These are phyloP conservation scores for Neurospora sp. DNA, from an alignment of 495 filamentous ascomycete genomes.

Conservation along the genomic window DNA sequence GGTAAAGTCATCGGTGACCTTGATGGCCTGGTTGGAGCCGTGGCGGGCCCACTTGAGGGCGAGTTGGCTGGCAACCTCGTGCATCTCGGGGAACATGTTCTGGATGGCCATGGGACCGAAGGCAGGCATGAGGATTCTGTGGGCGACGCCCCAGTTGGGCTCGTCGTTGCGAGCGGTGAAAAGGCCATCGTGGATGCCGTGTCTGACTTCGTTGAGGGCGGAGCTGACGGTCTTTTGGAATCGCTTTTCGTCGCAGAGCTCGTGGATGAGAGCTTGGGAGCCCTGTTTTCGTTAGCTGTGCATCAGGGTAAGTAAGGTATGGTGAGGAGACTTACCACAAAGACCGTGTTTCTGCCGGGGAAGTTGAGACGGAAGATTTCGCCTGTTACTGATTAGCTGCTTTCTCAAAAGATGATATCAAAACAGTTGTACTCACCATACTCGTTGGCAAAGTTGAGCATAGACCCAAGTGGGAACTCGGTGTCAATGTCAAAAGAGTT, in stretches of 20 bases:
- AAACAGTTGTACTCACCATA: no score
- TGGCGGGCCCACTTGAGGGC: conserved; percentile 65
- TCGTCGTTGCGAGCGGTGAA: conserved; percentile 57
- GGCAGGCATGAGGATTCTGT: conserved; percentile 54
- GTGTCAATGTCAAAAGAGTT: conserved; percentile 47
- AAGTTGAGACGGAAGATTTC: conserved; percentile 15
- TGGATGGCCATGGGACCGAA: conserved; percentile 65
- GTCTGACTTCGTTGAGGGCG: conserved; percentile 39
- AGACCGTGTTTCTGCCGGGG: conserved; percentile 1
- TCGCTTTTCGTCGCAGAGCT: conserved; percentile 57
- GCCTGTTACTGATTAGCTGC: conserved; percentile 2
- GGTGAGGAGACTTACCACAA: conserved; percentile 7
- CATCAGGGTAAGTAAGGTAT: background rate
- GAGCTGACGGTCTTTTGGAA: conserved; percentile 47
- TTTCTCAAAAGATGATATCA: no score
- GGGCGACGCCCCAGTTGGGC: conserved; percentile 61
- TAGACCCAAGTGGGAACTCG: conserved; percentile 41
- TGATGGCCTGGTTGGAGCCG: conserved; percentile 46
- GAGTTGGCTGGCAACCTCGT: conserved; percentile 62
- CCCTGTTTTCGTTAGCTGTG: background rate
- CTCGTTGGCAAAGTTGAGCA: conserved; percentile 44
- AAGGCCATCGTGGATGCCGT: conserved; percentile 54
- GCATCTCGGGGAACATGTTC: conserved; percentile 67
- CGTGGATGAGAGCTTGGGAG: conserved; percentile 47
- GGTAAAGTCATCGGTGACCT: conserved; percentile 62